Evolutionary conservation across 2,329 filamentous ascomycete genomes (phyloP).

Genomic region (Reticulascus tulasneorum): DNA sequence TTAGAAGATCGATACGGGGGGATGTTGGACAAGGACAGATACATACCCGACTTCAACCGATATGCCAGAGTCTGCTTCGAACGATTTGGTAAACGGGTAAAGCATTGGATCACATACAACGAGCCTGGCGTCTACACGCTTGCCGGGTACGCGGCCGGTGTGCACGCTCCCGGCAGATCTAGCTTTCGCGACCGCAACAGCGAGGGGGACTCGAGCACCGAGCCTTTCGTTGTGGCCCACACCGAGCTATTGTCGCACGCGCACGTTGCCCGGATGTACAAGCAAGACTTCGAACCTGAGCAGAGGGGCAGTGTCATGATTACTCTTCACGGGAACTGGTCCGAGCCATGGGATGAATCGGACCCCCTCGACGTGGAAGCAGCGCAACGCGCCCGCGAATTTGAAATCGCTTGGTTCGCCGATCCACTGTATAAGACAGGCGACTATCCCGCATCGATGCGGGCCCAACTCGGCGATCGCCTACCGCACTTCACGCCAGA

Average conservation of each 20-base stretch:
- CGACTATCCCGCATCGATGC: conserved; percentile 36
- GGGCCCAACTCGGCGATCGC: conserved; percentile 31
- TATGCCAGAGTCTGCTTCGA: conserved; percentile 57
- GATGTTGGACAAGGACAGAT: conserved; percentile 57
- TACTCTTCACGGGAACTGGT: conserved; percentile 37
- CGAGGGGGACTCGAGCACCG: conserved; percentile 27
- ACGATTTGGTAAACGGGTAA: conserved; percentile 53
- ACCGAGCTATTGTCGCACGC: conserved; percentile 35
- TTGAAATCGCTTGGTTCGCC: conserved; percentile 38
- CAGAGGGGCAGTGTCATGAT: conserved; percentile 36
- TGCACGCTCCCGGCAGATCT: conserved; percentile 26
- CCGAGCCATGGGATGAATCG: conserved; percentile 32
- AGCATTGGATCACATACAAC: conserved; percentile 50
- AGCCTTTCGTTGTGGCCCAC: conserved; percentile 35
- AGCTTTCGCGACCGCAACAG: conserved; percentile 25
- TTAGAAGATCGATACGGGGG: conserved; percentile 58
- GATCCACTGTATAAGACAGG: conserved; percentile 33
- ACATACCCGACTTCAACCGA: conserved; percentile 54
- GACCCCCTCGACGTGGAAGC: conserved; percentile 31
- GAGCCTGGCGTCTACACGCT: conserved; percentile 29
- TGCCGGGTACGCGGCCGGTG: conserved; percentile 29
- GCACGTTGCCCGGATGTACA: conserved; percentile 32
- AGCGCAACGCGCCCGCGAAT: conserved; percentile 34
- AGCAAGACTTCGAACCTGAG: conserved; percentile 29
- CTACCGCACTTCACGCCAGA: conserved; percentile 33